phyloP scores from a whole-genome alignment of 495 filamentous ascomycete genomes.

The Penicillium manginii region DNA sequence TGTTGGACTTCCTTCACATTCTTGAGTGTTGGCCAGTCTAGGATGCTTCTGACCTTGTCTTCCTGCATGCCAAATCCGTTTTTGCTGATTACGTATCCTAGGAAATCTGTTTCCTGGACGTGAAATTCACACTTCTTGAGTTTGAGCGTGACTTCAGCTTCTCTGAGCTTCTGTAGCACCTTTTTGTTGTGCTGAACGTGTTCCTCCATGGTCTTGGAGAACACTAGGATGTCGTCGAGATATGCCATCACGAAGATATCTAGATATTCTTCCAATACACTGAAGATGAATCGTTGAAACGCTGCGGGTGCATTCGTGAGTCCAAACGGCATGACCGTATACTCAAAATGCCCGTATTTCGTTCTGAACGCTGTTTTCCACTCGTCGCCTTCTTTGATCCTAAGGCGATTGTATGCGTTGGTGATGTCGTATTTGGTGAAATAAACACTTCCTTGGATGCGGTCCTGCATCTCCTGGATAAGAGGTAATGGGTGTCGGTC shows the following conservation, averaged over 20 bases:
- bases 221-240: constrained; percentile 43
- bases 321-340: constrained; percentile 24
- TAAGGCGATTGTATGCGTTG: constrained; percentile 11
- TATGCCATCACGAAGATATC: constrained; percentile 33
- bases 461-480: constrained; percentile 19
- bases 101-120: constrained; percentile 9
- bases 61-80: constrained; percentile 14
- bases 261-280: constrained; percentile 25
- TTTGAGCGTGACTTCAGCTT: not conserved
- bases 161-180: not conserved
- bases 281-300: constrained; percentile 39
- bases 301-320: constrained; percentile 17
- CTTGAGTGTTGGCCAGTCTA: constrained; percentile 7
- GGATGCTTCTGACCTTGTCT: constrained; percentile 17
- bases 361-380: constrained; percentile 42
- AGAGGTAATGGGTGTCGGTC: constrained; percentile 23
- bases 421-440: constrained; percentile 27
- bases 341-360: constrained; percentile 30
- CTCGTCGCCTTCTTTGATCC: constrained; percentile 22
- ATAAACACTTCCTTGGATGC: constrained; percentile 18
- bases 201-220: not conserved
- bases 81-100: constrained; percentile 14
- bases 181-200: not conserved
- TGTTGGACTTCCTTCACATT: constrained; percentile 15
- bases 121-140: constrained; percentile 13